A percentile compares a stretch with the other conserved stretches of the same genome.
Conservation (phyloP, 257 asterid genomes). For the Jacaranda mimosifolia region DNA sequence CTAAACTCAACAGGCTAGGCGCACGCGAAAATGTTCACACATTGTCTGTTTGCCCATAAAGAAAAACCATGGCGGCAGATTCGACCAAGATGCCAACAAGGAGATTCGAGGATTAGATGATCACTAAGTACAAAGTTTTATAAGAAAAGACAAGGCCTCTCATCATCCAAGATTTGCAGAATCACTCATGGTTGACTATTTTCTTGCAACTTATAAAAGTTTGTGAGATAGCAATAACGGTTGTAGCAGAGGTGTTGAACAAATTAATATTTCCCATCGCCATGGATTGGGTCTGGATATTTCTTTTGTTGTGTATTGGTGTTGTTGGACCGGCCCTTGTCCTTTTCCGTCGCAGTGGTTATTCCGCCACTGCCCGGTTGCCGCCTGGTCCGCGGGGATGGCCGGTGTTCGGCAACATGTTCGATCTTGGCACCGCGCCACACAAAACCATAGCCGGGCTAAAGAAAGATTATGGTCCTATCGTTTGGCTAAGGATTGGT, state of each 20-base stretch:
- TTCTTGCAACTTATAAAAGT: background rate
- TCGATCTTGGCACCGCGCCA: slow-evolving; percentile 61
- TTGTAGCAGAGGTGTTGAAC: background rate
- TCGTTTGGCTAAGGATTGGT: slow-evolving; percentile 61
- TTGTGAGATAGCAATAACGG: background rate
- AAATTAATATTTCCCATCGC: slow-evolving; percentile 10
- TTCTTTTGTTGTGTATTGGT: slow-evolving; percentile 29
- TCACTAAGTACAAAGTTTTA: slow-evolving; percentile 17
- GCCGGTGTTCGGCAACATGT: slow-evolving; percentile 74
- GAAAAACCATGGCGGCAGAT: background rate
- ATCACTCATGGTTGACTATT: background rate
- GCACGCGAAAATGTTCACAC: too few relatives aligned
- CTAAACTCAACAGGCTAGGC: background rate
- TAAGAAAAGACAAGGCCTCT: slow-evolving; percentile 12
- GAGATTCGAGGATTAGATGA: slow-evolving; percentile 9
- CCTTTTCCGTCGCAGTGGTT: slow-evolving; percentile 20
- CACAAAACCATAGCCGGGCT: slow-evolving; percentile 50
- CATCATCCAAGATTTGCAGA: background rate
- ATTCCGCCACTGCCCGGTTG: background rate
- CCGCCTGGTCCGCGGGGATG: slow-evolving; percentile 72
- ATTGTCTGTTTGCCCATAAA: background rate
- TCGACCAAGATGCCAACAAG: background rate
- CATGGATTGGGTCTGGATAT: slow-evolving; percentile 42
- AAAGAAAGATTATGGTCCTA: slow-evolving; percentile 50
- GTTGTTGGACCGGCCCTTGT: slow-evolving; percentile 26